Evolutionary conservation across 2,329 filamentous ascomycete genomes (phyloP).

Genomic region (Drechslerella dactyloides): DNA sequence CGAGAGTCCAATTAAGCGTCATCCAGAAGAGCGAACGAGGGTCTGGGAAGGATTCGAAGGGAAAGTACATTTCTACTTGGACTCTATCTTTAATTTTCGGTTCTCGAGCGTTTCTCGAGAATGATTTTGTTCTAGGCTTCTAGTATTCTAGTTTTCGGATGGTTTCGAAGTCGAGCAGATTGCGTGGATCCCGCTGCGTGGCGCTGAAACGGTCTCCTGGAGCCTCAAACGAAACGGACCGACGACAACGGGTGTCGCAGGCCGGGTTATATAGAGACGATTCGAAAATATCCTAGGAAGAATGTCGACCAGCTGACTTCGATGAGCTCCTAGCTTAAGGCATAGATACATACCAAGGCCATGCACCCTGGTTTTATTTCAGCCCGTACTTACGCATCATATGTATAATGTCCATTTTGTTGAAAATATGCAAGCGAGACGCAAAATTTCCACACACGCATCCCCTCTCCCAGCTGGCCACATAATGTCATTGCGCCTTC

Average conservation of each 20-base stretch:
- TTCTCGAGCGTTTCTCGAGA: slow-evolving; percentile 1
- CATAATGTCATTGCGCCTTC: too few relatives aligned
- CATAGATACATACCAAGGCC: background rate
- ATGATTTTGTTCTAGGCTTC: slow-evolving; percentile 8
- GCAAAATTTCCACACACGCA: background rate
- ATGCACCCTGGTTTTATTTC: background rate
- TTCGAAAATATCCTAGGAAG: slow-evolving; percentile 9
- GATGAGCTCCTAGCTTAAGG: background rate
- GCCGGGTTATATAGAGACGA: slow-evolving; percentile 37
- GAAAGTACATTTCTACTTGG: slow-evolving; percentile 11
- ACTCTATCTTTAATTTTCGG: slow-evolving; percentile 17
- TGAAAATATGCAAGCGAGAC: background rate
- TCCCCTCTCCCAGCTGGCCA: background rate
- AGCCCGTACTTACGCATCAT: background rate
- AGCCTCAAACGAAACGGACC: slow-evolving; percentile 46
- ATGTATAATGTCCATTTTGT: background rate
- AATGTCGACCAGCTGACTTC: background rate
- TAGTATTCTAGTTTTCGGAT: background rate
- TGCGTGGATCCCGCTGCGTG: slow-evolving; percentile 9
- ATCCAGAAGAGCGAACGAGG: background rate
- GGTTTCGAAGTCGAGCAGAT: slow-evolving; percentile 14
- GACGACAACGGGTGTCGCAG: slow-evolving; percentile 39
- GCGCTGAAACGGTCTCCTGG: slow-evolving; percentile 43
- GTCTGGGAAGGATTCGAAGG: slow-evolving; percentile 3
- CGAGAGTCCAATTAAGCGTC: background rate